Base-by-base conservation (phyloP, 2,329 filamentous ascomycete species). In the Cladophialophora immunda region DNA sequence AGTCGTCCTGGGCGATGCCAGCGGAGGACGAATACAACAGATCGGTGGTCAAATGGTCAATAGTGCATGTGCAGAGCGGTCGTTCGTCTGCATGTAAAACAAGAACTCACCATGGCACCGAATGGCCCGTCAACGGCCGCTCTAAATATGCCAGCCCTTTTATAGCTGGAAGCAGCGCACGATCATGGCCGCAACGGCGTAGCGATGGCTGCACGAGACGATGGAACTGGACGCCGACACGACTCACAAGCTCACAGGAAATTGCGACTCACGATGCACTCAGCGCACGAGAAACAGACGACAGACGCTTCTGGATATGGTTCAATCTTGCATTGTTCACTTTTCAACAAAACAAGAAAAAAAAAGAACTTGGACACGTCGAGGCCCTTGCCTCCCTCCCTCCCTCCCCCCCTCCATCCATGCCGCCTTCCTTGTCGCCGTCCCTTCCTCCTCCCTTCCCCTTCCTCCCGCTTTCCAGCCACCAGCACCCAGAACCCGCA, bases 361-460 rank as follows among this genome's bases (percentile, higher is more conserved):
- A 41, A 36, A 22, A 30, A 54, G 15, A 13, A 19, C 19, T 36
- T 45, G 25, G 17, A 36, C 59, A 55, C 38, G 25, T 30, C 27
- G 56, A 47, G 57, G 57, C 38, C 27, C 9, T 38, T 45, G 57
- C 38, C 57, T 34, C 59, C 52, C 25, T n/a, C 47, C 45, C 38
- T 60, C 54, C 38, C 54, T 25, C 57, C 56, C 58, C 62, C 36
- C 45, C 22, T 47, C 53, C 61, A n/a, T n/a, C n/a, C n/a, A n/a
- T n/a, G n/a, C n/a, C n/a, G 59, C 29, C 55, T 59, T 57, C 34
- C 34, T 25, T 38, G 59, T 57, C 41, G 47, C 27, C 63, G 15
- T 15, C 65, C 22, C 29, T 50, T 30, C 58, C 61, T 55, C 41
- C 53, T 34, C 54, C 52, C 62, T 58, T 34, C 62, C 66, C 58